Conservation (phyloP, 208 protist genomes). For the Tritrichomonas musculus region DNA sequence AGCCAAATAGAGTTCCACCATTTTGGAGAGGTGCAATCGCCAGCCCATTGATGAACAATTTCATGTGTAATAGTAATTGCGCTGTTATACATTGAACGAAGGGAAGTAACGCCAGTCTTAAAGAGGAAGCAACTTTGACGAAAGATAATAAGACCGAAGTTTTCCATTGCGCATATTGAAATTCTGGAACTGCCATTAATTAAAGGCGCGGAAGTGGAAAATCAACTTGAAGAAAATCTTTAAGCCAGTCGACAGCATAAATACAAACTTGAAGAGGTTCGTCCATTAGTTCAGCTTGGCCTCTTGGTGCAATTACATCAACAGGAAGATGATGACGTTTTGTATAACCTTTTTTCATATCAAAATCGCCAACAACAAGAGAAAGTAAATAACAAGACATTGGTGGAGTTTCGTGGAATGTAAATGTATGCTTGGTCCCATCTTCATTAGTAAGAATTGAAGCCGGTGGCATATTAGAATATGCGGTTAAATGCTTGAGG, state of each 20-base stretch:
- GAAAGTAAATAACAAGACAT: conserved; percentile 30
- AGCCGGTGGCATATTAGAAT: background rate
- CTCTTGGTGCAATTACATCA: background rate
- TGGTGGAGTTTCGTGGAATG: background rate
- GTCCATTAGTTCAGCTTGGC: background rate
- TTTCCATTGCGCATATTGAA: conserved; percentile 35
- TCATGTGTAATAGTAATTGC: conserved; percentile 4
- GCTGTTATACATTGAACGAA: background rate
- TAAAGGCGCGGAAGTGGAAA: background rate
- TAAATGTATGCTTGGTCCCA: background rate
- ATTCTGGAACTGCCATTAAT: background rate
- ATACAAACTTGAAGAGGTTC: background rate
- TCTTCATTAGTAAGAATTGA: background rate
- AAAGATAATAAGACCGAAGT: conserved; percentile 28
- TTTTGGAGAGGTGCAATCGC: background rate
- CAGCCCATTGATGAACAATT: conserved; percentile 34
- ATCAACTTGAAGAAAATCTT: background rate
- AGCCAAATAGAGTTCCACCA: conserved; percentile 33
- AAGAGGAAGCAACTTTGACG: background rate
- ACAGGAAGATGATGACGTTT: conserved; percentile 3
- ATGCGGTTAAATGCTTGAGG: background rate
- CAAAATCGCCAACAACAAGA: conserved; percentile 11
- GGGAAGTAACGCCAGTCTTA: background rate
- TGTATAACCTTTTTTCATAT: background rate
- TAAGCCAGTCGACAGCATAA: background rate